Evolutionary conservation across 2,329 filamentous ascomycete genomes (phyloP), one percentile per base, ranked within the genome.

Genomic region (Diaporthe velutina): DNA sequence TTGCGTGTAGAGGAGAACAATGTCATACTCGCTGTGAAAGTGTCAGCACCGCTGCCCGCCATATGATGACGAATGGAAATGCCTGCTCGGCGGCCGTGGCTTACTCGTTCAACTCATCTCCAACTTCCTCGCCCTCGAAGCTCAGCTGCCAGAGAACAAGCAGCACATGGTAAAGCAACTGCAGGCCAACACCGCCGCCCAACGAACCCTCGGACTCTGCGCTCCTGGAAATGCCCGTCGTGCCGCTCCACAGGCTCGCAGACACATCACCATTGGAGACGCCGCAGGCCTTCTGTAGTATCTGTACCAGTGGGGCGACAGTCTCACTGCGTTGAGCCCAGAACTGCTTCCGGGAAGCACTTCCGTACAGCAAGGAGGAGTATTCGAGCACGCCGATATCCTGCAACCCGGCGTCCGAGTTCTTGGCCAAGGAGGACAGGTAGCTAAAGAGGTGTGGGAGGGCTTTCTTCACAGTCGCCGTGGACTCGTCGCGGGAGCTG

Each of bases 101-200:
- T 80, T 88, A 97, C 94, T 95, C 92, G 84, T 98, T 94, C 74
- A 99, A 88, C 55, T 96, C 95, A 75, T 93, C 90, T 50, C 91
- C 91, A 80, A 93, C 88, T 2, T 88, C 85, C 75, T 93, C 92
- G 17, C 95, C 95, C 82, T 98, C 97, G 78, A 99, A 99, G 81
- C 95, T 98, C 78, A 99, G 88, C 86, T 98, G 96, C 97, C 97
- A 99, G 74, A 99, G 87, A 17, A 98, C 96, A 68, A 99, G 89
- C 30, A 99, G 89, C 22, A 98, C 94, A 80, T 98, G 95, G 83
- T 99, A 99, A 54, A 99, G 89, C 54, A 98, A 90, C 83, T 99
- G 97, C 54, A 99, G 87, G 2, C 95, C 95, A 75, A 99, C 95
- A 12, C 95, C 95, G 66, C 95, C 95, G 74, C 95, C 93, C 40